Base-by-base conservation (phyloP, 225 moss, liverwort and hornwort species). In the Physcomitrium patens region DNA sequence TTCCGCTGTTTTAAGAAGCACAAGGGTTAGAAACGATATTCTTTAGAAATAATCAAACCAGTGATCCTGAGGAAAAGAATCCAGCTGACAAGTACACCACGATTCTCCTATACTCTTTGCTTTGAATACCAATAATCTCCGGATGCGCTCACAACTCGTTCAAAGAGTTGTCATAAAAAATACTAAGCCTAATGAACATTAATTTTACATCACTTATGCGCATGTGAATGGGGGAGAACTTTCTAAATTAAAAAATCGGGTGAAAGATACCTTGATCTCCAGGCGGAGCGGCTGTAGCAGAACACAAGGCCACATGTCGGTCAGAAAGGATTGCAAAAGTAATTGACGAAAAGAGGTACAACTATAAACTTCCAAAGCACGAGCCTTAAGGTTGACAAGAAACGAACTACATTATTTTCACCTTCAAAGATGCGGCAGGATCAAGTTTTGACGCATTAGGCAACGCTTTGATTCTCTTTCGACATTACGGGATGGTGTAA, bases 1-100 rank as follows among this genome's bases (percentile, higher is more conserved):
- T 96, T 96, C 80, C 96, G 87, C 94, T 96, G 93, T 76, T 41
- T 37, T 49, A 55, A 44, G 70, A 48, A 76, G 26, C 10, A 72
- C 26, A 20, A 60, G 71, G 43, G 55, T 70, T 18, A 75, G 71
- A 19, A 20, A 63, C n/a, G 27, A 58, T 43, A 27, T 14, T 43
- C 5, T 47, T 44, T 52, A 12, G n/a, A n/a, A n/a, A n/a, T n/a
- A n/a, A n/a, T n/a, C n/a, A n/a, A n/a, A n/a, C n/a, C n/a, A n/a
- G n/a, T n/a, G n/a, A n/a, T n/a, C 7, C 7, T 37, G 31, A 37
- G 31, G 31, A 37, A 7, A 37, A 37, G 31, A 4, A 37, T 37
- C 31, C 31, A 37, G 5, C 31, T 37, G 31, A 37, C 31, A 4
- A 37, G 31, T 37, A 37, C 4, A 37, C 4, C 31, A 37, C 31